Conservation (phyloP, 139 green algal genomes). For the Chloropicon primus region DNA sequence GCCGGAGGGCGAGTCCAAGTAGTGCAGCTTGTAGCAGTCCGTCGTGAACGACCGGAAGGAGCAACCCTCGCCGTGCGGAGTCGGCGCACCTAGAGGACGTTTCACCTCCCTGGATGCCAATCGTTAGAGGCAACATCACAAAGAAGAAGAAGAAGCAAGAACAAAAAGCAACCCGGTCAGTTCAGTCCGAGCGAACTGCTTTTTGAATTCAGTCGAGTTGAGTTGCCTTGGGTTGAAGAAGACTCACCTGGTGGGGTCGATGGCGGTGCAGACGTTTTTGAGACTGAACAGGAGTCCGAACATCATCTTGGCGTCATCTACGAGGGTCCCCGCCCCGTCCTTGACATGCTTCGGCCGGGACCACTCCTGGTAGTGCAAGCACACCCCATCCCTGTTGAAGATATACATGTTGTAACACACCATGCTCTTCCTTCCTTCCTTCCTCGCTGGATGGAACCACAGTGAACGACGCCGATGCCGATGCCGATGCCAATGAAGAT, state of each 20-base stretch:
- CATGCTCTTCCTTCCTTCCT: neutral
- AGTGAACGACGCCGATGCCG: too few species aligned
- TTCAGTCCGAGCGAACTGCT: neutral
- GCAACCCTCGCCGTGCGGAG: constrained; percentile 57
- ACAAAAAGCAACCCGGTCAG: neutral
- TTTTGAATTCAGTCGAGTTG: neutral
- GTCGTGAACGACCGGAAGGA: constrained; percentile 64
- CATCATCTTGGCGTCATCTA: constrained; percentile 87
- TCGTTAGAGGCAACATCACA: too few species aligned
- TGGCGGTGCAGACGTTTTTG: constrained; percentile 60
- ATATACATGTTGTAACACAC: constrained; percentile 48
- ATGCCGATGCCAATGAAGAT: too few species aligned
- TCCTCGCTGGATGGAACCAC: neutral
- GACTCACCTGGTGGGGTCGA: constrained; percentile 63
- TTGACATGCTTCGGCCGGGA: constrained; percentile 52
- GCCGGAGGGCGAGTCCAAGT: constrained; percentile 73
- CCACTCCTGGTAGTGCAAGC: constrained; percentile 84
- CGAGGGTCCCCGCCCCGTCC: constrained; percentile 42
- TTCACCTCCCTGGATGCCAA: constrained; percentile 33
- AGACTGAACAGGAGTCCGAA: constrained; percentile 90
- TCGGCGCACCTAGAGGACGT: constrained; percentile 48
- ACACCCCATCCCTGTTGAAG: constrained; percentile 63
- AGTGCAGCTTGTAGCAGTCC: constrained; percentile 88
- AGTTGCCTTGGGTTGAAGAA: neutral
- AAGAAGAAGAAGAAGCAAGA: neutral